Conservation (phyloP, 768 basidiomycete species). For the Lentinus tigrinus region DNA sequence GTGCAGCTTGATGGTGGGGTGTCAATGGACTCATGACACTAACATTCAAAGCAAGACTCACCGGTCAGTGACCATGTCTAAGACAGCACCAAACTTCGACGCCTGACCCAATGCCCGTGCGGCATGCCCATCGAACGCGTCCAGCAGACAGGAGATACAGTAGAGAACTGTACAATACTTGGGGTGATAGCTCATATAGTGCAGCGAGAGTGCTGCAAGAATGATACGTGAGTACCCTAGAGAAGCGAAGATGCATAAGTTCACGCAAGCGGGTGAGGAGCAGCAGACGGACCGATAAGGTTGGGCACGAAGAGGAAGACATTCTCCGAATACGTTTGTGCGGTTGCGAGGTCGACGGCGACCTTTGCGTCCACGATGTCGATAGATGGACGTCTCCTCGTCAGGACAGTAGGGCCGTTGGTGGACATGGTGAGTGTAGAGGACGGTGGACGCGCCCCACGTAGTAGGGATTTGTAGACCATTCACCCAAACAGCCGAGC, state of each 20-base stretch:
- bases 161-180: constrained; percentile 90
- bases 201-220: constrained; percentile 83
- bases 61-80: constrained; percentile 99
- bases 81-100: constrained; percentile 94
- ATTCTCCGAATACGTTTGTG: constrained; percentile 88
- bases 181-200: constrained; percentile 95
- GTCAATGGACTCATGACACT: neutral
- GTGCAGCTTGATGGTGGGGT: constrained; percentile 68
- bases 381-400: constrained; percentile 52
- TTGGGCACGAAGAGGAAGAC: constrained; percentile 98
- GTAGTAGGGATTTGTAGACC: constrained; percentile 14
- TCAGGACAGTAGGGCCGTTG: constrained; percentile 10
- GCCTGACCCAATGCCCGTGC: constrained; percentile 87
- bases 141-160: constrained; percentile 86
- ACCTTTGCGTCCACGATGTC: constrained; percentile 81
- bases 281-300: constrained; percentile 71
- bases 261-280: neutral
- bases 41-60: constrained; percentile 42
- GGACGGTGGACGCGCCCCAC: constrained; percentile 12
- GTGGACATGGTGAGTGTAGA: constrained; percentile 20
- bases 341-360: constrained; percentile 84
- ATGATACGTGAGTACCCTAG: constrained; percentile 89
- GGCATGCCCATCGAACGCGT: constrained; percentile 93
- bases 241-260: neutral
- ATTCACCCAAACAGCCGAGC: constrained; percentile 1